Evolutionary conservation across 176 grass and related monocot genomes (phyloP), one percentile per base, ranked within the genome.

Genomic region (Juncus inflexus): DNA sequence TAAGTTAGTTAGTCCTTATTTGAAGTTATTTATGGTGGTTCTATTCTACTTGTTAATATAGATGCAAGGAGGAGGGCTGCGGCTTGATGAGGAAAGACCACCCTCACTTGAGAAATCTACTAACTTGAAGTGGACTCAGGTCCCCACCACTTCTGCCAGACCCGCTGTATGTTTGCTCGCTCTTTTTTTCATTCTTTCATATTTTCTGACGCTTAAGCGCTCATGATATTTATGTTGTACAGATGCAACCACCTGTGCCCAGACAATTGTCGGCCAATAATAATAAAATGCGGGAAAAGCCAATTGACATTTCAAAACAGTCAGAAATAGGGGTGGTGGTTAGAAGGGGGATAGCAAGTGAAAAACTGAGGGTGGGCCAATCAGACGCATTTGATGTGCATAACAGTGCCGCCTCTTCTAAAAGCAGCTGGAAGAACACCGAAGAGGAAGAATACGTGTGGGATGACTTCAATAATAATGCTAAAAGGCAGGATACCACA

Each of bases 371-470:
- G 58, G 45, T 71, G 40, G 68, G 68, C 28, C 40, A 55, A 71
- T 12, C 50, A 36, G 85, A 82, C 65, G 91, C 80, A 69, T 74
- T 68, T 63, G 77, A 28, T 28, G 19, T 28, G 19, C 19, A 28
- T 28, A 28, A 28, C 1, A 28, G 70, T 40, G 81, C 77, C 42
- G 37, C 62, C 7, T 62, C 86, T 76, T 83, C 83, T 35, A 84
- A 81, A 81, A 47, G 43, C 50, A 89, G 49, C 50, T 99, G 95
- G 95, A 99, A 99, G 76, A 89, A 87, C 73, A 77, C 85, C 63
- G 95, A 90, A 84, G 95, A 99, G 78, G 88, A 99, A 84, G 95
- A 99, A 72, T 99, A 86, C 65, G 62, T 84, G 15, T 99, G 88
- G 95, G 95, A 86, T 74, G 86, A 95, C 52, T 69, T 89, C 49